Percentiles rank a stretch among this genome's conserved stretches.
These are phyloP conservation scores for Hygrophorus pudorinus DNA, from an alignment of 768 basidiomycete species.

Conservation along the genomic window DNA sequence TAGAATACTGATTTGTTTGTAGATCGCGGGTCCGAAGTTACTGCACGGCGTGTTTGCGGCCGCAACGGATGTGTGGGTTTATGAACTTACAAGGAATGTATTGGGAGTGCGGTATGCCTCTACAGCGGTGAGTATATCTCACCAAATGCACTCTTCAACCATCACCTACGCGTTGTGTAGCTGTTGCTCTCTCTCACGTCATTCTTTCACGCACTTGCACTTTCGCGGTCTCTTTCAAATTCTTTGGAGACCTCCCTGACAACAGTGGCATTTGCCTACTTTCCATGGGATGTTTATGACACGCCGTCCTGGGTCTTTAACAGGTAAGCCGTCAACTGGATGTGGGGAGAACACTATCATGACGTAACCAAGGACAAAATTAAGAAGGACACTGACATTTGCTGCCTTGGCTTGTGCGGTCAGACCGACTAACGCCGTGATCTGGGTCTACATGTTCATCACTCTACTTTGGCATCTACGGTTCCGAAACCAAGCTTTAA, in stretches of 20 bases:
- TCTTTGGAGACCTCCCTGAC: constrained; percentile 86
- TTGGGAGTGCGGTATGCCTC: constrained; percentile 49
- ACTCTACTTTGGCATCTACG: constrained; percentile 48
- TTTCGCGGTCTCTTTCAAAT: constrained; percentile 87
- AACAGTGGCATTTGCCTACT: constrained; percentile 64
- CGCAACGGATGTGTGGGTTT: constrained; percentile 68
- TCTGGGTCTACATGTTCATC: constrained; percentile 69
- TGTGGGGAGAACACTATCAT: constrained; percentile 4
- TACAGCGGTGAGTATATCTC: constrained; percentile 46
- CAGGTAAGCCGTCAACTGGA: not conserved
- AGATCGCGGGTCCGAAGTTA: constrained; percentile 70
- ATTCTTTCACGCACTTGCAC: constrained; percentile 75
- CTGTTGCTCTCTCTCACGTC: constrained; percentile 73
- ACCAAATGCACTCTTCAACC: not conserved
- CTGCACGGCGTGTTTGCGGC: constrained; percentile 73
- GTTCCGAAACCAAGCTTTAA: constrained; percentile 19
- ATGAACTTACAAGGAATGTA: constrained; percentile 45
- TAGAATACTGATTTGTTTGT: constrained; percentile 1
- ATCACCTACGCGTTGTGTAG: constrained; percentile 27
- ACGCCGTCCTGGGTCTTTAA: constrained; percentile 15
- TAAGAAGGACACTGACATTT: constrained; percentile 35
- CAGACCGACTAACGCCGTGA: constrained; percentile 80
- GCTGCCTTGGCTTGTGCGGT: constrained; percentile 74
- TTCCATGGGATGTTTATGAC: constrained; percentile 56
- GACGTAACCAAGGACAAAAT: constrained; percentile 17